A percentile compares a stretch with the other conserved stretches of the same genome.
Conservation (phyloP, 2,329 filamentous ascomycete species). For the Elsinoe batatas region DNA sequence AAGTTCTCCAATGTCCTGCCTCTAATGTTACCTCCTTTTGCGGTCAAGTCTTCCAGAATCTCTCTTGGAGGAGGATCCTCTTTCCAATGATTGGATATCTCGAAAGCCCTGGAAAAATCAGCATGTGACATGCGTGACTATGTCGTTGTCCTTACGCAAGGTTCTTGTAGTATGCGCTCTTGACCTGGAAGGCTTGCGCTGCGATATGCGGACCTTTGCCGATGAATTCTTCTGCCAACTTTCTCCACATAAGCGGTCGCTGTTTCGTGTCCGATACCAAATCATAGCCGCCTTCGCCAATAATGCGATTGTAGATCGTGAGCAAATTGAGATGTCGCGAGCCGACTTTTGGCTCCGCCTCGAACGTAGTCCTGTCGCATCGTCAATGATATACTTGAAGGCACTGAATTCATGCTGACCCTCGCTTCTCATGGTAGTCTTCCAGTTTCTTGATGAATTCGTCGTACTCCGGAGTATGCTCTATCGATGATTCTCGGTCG, state of each 20-base stretch:
- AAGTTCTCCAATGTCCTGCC: constrained; percentile 72
- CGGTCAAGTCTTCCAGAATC: constrained; percentile 70
- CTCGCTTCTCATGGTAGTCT: constrained; percentile 67
- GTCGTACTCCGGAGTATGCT: constrained; percentile 55
- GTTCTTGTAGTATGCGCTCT: constrained; percentile 83
- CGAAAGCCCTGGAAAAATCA: constrained; percentile 51
- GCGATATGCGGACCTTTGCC: constrained; percentile 65
- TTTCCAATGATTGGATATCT: constrained; percentile 67
- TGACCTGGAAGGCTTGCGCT: constrained; percentile 76
- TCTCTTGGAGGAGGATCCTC: constrained; percentile 79
- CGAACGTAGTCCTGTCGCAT: constrained; percentile 53
- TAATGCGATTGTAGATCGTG: constrained; percentile 68
- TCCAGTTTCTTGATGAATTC: constrained; percentile 66
- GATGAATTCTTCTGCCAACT: constrained; percentile 65
- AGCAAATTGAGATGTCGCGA: constrained; percentile 65
- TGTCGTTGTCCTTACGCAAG: constrained; percentile 44
- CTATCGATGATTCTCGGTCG: constrained; percentile 37
- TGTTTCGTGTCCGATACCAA: constrained; percentile 56
- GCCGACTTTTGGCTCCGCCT: constrained; percentile 72
- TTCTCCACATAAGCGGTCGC: constrained; percentile 78
- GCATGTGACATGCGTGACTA: background rate
- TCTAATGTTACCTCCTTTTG: constrained; percentile 72
- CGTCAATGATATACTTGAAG: constrained; percentile 13
- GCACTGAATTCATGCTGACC: constrained; percentile 34
- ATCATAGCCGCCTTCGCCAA: constrained; percentile 74